Base-by-base conservation (phyloP, 257 asterid genomes). In the Nyctanthes arbortristis region DNA sequence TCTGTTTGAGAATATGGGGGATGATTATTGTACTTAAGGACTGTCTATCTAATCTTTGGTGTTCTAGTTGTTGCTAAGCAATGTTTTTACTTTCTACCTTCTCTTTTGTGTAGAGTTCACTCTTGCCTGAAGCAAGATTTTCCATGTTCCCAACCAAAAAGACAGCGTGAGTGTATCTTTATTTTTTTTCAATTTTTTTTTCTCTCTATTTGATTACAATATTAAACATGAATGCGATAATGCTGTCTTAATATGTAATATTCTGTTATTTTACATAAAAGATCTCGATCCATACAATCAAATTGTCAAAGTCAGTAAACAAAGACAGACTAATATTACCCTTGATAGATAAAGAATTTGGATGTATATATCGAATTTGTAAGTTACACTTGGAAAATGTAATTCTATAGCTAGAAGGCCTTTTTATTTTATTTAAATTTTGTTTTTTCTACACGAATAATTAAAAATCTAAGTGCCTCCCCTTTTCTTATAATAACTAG, bases 121-220 rank as follows among this genome's bases (percentile, higher is more conserved):
- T 36, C 92, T 55, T 91, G 97, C 68, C 71, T 91, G 86, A 79
- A 78, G 88, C 95, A 79, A 73, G 79, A 75, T 39, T 85, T 78
- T 72, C 97, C 97, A 65, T 91, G 97, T 68, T 62, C 70, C 10
- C 80, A 71, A 20, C 71, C 88, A 18, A 70, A 20, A 59, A 45
- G 75, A 62, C 70, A 45, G 58, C 81, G 97, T 84, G 79, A 85
- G 93, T 69, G 29, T 57, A 68, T 39, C 65, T 33, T 47, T 31
- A 18, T 4, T 13, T 67, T 16, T 58, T 11, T 37, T 43, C 28
- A 66, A 45, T 57, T 5, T n/a, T n/a, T n/a, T n/a, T n/a, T n/a
- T n/a, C n/a, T n/a, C n/a, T n/a, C n/a, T n/a, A n/a, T n/a, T n/a
- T n/a, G n/a, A 49, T 49, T 22, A 49, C 30, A 45, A 45, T 45